Percentiles rank a stretch among this genome's conserved stretches.
phyloP scores from a whole-genome alignment of 345 rosid species.

The Euphorbia lathyris region DNA sequence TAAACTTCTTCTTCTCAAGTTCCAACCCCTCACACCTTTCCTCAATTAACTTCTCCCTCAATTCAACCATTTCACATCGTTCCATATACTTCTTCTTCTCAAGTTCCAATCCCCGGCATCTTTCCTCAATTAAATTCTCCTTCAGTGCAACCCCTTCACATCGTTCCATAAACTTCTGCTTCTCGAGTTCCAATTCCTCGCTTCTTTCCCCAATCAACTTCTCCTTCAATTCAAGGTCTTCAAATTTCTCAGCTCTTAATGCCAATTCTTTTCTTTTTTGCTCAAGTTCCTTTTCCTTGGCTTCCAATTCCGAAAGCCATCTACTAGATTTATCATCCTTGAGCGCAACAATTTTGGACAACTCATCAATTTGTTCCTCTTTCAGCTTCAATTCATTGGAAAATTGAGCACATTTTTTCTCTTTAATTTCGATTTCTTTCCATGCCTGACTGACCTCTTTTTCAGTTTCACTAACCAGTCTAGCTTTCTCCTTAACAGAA shows the following conservation, averaged over 20 bases:
- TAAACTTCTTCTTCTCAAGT: not conserved
- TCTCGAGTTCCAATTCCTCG: slow-evolving; percentile 20
- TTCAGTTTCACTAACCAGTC: slow-evolving; percentile 6
- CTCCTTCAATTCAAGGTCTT: slow-evolving; percentile 12
- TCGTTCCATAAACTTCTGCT: slow-evolving; percentile 25
- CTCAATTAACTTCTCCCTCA: not conserved
- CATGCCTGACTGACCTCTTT: not conserved
- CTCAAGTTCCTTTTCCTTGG: slow-evolving; percentile 15
- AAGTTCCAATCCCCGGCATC: no score
- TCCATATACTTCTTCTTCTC: no score
- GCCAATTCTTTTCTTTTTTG: slow-evolving; percentile 15
- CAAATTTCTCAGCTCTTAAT: slow-evolving; percentile 6
- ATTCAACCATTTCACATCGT: not conserved
- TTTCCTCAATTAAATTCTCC: no score
- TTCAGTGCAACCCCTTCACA: not conserved
- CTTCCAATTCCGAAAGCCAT: slow-evolving; percentile 11
- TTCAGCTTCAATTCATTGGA: slow-evolving; percentile 8
- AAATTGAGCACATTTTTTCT: not conserved
- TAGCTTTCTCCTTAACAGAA: slow-evolving; percentile 11
- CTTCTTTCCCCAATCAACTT: slow-evolving; percentile 12
- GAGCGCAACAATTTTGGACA: not conserved
- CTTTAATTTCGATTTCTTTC: not conserved
- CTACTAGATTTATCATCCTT: slow-evolving; percentile 3
- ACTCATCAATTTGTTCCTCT: slow-evolving; percentile 23
- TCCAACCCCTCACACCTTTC: not conserved